Conservation (phyloP, 257 asterid species). For the Dorcoceras hygrometricum region DNA sequence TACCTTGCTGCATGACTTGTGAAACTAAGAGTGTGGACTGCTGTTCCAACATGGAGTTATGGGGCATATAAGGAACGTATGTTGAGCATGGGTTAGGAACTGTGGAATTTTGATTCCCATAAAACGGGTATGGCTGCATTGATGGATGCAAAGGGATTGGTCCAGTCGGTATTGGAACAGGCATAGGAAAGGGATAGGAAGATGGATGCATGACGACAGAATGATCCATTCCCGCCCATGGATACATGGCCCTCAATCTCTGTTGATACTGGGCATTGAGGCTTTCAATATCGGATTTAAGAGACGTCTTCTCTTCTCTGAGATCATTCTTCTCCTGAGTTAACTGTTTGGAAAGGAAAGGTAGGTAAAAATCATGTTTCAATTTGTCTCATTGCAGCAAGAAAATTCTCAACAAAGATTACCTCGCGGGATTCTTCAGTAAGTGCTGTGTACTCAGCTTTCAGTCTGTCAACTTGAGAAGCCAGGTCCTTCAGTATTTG, state of each 20-base stretch:
- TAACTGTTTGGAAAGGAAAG: constrained; percentile 41
- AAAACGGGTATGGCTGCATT: constrained; percentile 79
- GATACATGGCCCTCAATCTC: constrained; percentile 77
- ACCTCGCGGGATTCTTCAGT: constrained; percentile 97
- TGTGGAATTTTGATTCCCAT: constrained; percentile 70
- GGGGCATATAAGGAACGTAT: constrained; percentile 74
- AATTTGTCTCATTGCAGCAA: constrained; percentile 14
- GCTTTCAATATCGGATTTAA: constrained; percentile 64
- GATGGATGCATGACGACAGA: constrained; percentile 91
- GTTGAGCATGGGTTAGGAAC: constrained; percentile 73
- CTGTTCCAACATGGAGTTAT: constrained; percentile 64
- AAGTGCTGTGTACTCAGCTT: constrained; percentile 73
- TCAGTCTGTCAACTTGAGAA: constrained; percentile 71
- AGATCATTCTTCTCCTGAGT: constrained; percentile 74
- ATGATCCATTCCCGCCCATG: constrained; percentile 96
- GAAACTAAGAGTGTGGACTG: constrained; percentile 58
- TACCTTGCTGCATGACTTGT: constrained; percentile 56
- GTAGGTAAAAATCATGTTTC: constrained; percentile 23
- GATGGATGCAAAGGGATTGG: constrained; percentile 93
- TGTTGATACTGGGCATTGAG: constrained; percentile 77
- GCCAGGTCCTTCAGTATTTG: constrained; percentile 90
- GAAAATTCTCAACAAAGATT: constrained; percentile 9
- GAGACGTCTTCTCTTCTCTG: constrained; percentile 67
- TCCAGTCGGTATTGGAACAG: constrained; percentile 81
- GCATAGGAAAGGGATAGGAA: constrained; percentile 81